phyloP scores from a whole-genome alignment of 768 basidiomycete genomes.

The Psilocybe cubensis region DNA sequence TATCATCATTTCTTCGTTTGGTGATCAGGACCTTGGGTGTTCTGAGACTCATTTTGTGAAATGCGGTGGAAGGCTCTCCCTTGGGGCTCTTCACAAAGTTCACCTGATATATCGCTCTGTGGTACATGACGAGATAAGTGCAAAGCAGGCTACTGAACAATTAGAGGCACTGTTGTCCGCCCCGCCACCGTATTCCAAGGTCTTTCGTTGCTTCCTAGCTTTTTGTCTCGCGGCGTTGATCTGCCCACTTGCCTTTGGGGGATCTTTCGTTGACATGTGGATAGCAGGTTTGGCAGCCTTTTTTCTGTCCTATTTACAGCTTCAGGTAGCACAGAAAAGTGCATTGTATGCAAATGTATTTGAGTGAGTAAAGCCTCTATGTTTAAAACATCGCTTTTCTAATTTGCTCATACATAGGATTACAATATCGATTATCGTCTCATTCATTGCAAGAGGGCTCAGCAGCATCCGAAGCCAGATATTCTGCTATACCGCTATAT shows the following conservation, averaged over 20 bases:
- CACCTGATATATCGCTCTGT: conserved; percentile 86
- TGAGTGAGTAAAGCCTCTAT: conserved; percentile 60
- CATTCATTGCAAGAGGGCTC: conserved; percentile 80
- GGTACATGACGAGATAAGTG: conserved; percentile 91
- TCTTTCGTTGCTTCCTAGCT: conserved; percentile 67
- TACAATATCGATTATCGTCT: conserved; percentile 79
- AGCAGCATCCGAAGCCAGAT: conserved; percentile 76
- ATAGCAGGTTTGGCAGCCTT: conserved; percentile 74
- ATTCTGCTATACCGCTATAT: conserved; percentile 93
- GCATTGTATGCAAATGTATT: conserved; percentile 89
- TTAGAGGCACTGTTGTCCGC: conserved; percentile 66
- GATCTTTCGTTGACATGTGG: conserved; percentile 85
- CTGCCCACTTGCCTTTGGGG: conserved; percentile 85
- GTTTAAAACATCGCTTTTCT: background rate
- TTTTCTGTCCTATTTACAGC: conserved; percentile 70
- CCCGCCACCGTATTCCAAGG: conserved; percentile 64
- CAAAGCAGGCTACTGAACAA: conserved; percentile 68
- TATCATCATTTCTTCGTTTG: conserved; percentile 87
- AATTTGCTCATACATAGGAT: conserved; percentile 51
- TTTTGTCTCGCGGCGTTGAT: conserved; percentile 77
- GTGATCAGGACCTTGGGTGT: conserved; percentile 86
- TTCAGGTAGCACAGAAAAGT: conserved; percentile 74
- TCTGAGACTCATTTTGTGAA: conserved; percentile 91
- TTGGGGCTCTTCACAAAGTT: conserved; percentile 84
- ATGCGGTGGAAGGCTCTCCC: conserved; percentile 72